Evolutionary conservation across 2,329 filamentous ascomycete genomes (phyloP).

Genomic region (Apiospora sp.): DNA sequence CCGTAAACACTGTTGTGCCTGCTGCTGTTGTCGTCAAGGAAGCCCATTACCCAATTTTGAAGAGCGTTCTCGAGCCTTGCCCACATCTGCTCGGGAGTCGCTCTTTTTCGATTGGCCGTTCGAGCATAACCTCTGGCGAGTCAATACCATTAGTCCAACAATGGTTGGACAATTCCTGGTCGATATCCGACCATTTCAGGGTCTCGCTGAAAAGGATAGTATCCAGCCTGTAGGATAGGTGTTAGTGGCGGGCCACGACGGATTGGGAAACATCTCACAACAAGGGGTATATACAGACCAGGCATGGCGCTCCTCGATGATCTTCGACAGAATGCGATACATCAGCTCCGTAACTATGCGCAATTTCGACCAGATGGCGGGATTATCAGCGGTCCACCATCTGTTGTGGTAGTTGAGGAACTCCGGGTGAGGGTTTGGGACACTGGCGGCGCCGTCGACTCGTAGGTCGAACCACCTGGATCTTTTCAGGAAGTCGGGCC

Average conservation of each 20-base stretch:
- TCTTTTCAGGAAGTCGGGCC: conserved; percentile 18
- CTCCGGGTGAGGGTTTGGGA: conserved; percentile 17
- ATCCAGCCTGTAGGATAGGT: neutral
- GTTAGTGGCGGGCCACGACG: neutral
- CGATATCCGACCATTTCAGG: neutral
- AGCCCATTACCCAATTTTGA: neutral
- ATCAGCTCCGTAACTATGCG: conserved; percentile 23
- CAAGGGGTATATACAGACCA: neutral
- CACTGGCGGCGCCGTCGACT: neutral
- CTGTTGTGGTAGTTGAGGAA: neutral
- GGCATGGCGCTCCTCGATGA: neutral
- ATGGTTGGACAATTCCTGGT: neutral
- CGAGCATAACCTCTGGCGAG: neutral
- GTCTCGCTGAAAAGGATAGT: neutral
- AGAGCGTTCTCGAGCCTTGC: neutral
- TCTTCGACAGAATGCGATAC: conserved; percentile 16
- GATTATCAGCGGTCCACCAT: conserved; percentile 29
- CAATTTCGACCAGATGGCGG: conserved; percentile 24
- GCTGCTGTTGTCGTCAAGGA: neutral
- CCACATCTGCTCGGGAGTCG: neutral
- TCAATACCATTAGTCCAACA: neutral
- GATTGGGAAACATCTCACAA: neutral
- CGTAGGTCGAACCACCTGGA: conserved; percentile 26
- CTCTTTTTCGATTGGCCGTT: neutral
- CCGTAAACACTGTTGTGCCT: neutral